phyloP scores from a whole-genome alignment of 1,284 basidiomycete genomes.

The Ustilago curta region DNA sequence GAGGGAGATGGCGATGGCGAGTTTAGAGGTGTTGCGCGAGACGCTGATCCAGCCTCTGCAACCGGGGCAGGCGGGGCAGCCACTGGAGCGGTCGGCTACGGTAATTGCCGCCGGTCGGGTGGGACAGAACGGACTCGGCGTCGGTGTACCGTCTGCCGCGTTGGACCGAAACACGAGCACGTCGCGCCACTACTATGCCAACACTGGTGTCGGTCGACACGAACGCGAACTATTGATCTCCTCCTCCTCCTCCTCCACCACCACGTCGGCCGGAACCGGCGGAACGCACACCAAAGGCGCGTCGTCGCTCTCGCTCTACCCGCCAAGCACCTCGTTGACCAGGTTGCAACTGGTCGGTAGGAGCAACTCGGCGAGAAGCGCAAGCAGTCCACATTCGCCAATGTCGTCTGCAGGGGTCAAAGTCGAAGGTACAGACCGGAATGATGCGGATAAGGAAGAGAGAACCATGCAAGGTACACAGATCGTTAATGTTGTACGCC shows the following conservation, averaged over 20 bases:
- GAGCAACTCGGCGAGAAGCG: constrained; percentile 27
- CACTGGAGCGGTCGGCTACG: constrained; percentile 24
- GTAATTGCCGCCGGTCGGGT: constrained; percentile 4
- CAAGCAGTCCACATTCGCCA: neutral
- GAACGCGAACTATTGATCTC: constrained; percentile 39
- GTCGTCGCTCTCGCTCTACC: constrained; percentile 20
- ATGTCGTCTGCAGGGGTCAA: neutral
- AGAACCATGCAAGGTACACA: constrained; percentile 25
- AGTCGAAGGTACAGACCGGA: neutral
- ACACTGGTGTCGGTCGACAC: constrained; percentile 24
- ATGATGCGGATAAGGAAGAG: neutral
- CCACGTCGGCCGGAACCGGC: neutral
- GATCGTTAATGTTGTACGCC: constrained; percentile 33
- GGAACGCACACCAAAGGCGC: constrained; percentile 32
- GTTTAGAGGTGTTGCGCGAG: constrained; percentile 55
- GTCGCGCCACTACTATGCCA: constrained; percentile 53
- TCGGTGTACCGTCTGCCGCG: neutral
- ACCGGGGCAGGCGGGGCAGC: constrained; percentile 9
- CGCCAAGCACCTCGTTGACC: constrained; percentile 5
- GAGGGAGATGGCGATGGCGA: constrained; percentile 32
- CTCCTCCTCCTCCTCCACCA: too few species aligned
- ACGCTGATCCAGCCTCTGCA: constrained; percentile 26
- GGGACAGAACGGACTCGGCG: neutral
- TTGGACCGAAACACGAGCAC: constrained; percentile 50
- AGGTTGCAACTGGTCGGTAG: constrained; percentile 6